Conservation (phyloP, 2,329 filamentous ascomycete species). For the Beauveria scarabaeidicola region DNA sequence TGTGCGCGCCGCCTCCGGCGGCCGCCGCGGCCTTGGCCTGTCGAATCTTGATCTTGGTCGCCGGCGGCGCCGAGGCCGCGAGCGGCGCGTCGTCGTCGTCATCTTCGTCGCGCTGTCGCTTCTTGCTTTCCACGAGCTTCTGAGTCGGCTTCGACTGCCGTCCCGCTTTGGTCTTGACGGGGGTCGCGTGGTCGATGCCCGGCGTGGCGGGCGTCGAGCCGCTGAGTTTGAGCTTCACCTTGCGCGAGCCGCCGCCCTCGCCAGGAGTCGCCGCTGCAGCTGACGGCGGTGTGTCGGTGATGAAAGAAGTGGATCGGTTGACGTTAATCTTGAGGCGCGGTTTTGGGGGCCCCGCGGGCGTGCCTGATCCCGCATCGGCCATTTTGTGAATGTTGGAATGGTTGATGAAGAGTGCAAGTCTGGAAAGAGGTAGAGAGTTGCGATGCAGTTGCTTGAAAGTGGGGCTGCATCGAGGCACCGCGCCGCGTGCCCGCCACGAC, state of each 20-base stretch:
- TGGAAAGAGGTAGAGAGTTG: not conserved
- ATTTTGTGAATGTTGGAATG: conserved; percentile 15
- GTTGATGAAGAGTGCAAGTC: not conserved
- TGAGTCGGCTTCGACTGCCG: conserved; percentile 51
- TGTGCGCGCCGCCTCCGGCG: conserved; percentile 22
- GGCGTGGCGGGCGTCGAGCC: conserved; percentile 31
- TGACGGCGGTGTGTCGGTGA: conserved; percentile 18
- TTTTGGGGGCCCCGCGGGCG: conserved; percentile 23
- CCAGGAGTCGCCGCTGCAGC: conserved; percentile 18
- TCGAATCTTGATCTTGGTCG: conserved; percentile 48
- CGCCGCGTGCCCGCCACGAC: not conserved
- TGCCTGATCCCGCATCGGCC: conserved; percentile 20
- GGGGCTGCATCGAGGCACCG: not conserved
- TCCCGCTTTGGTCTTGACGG: conserved; percentile 50
- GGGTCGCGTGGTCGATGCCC: conserved; percentile 18
- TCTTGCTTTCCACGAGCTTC: conserved; percentile 50
- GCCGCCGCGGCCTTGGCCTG: conserved; percentile 25
- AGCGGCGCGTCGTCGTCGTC: conserved; percentile 36
- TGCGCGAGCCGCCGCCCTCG: conserved; percentile 25
- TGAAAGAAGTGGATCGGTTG: conserved; percentile 27
- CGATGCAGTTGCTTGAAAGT: not conserved
- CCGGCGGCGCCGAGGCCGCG: conserved; percentile 22
- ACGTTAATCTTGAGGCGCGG: conserved; percentile 33
- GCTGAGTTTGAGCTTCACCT: conserved; percentile 35
- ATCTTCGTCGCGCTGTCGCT: conserved; percentile 48